Base-by-base conservation (phyloP, 2,329 filamentous ascomycete species). In the Trichoderma sp. region DNA sequence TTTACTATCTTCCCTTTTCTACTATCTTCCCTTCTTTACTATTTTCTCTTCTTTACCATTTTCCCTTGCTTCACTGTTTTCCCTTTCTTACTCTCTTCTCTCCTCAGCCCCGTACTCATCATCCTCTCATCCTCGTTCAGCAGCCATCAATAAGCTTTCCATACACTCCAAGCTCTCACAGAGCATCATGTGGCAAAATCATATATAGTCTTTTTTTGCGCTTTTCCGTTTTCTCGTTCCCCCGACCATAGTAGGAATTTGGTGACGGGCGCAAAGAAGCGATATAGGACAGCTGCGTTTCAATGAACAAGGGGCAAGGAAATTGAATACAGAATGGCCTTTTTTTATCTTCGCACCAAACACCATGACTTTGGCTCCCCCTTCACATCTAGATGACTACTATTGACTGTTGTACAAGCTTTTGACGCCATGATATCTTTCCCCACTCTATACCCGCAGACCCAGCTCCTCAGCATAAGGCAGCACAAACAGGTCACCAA, bases 391-490 rank as follows among this genome's bases (percentile, higher is more conserved):
- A 77, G 73, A 75, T 73, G 71, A 76, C 72, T 74, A 76, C 72
- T 74, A 39, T 70, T 74, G 71, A 77, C 74, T 80, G 75, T 79
- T 80, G 80, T 78, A 80, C 74, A 64, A 58, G 74, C 71, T 76
- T 73, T 63, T 75, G 73, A 67, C 71, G 70, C 71, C 71, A 70
- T 70, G 68, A 69, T 71, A 39, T 39, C 34, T 39, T 39, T 39
- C 67, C 68, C 39, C 28, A 28, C 66, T 87, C 86, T 96, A 99
- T 86, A 97, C 92, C 78, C 89, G 92, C 76, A 99, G 86, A 73
- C 94, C 96, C 78, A 99, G 84, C 77, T 99, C 95, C 81, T 93
- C 91, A 71, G 93, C 95, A 77, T 90, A 99, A 65, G 95, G 95
- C 76, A 99, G 88, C 74, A 90, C 85, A 79, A 92, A 90, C 73